A percentile compares a stretch with the other conserved stretches of the same genome.
phyloP scores from a whole-genome alignment of 2,329 filamentous ascomycete genomes.

The Calonectria ilicicola region DNA sequence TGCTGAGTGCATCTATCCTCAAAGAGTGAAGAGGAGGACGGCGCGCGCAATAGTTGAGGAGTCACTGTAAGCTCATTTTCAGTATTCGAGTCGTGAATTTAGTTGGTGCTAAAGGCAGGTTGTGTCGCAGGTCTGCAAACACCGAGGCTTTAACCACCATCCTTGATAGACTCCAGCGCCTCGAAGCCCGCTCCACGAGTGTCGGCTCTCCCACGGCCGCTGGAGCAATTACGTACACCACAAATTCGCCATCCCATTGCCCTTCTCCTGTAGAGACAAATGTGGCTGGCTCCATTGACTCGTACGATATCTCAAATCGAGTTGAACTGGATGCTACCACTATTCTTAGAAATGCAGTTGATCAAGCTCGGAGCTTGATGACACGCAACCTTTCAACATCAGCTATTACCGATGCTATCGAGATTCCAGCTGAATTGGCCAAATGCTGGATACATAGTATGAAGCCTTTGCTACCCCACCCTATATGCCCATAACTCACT shows the following conservation, averaged over 20 bases:
- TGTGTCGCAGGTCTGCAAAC: conserved; percentile 26
- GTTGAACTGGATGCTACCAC: conserved; percentile 40
- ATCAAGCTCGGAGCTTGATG: conserved; percentile 42
- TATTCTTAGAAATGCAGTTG: conserved; percentile 44
- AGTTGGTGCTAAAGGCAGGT: conserved; percentile 14
- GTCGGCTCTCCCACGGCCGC: conserved; percentile 1
- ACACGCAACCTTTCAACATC: conserved; percentile 34
- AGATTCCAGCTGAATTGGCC: conserved; percentile 43
- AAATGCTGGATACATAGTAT: conserved; percentile 44
- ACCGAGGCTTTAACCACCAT: conserved; percentile 40
- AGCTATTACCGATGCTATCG: conserved; percentile 39
- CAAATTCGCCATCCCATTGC: conserved; percentile 31
- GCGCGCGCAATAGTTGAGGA: conserved; percentile 28
- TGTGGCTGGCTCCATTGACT: conserved; percentile 11
- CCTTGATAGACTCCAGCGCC: conserved; percentile 45
- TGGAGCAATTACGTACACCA: conserved; percentile 13
- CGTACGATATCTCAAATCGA: conserved; percentile 11
- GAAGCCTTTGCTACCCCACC: not conserved
- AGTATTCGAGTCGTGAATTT: not conserved
- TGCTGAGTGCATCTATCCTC: conserved; percentile 43
- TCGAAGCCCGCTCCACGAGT: conserved; percentile 38
- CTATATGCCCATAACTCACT: not conserved
- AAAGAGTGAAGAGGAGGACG: conserved; percentile 41
- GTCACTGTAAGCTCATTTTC: conserved; percentile 29
- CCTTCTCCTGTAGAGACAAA: conserved; percentile 27